These are phyloP conservation scores for Monosporascus sp. DNA, from an alignment of 2,329 filamentous ascomycete genomes.

Conservation along the genomic window DNA sequence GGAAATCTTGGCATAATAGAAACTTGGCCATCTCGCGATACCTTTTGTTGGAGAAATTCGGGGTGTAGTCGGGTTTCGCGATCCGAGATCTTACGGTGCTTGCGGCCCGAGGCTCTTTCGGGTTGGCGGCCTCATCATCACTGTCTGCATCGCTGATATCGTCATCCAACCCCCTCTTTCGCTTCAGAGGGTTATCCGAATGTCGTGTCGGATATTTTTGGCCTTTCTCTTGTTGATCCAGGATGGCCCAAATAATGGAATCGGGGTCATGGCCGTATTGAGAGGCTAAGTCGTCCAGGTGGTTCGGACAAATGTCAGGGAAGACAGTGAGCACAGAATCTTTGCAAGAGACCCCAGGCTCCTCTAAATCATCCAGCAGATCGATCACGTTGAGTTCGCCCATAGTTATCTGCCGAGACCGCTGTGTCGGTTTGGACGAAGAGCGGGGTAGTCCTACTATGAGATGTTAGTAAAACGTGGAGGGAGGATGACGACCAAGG, in stretches of 20 bases:
- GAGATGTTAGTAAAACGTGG: not conserved
- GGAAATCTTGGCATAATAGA: constrained; percentile 33
- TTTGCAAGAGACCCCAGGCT: constrained; percentile 19
- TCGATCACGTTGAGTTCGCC: constrained; percentile 1
- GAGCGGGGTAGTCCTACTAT: not conserved
- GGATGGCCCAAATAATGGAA: constrained; percentile 31
- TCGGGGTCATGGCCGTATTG: constrained; percentile 25
- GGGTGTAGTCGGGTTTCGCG: constrained; percentile 4
- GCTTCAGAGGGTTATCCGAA: constrained; percentile 28
- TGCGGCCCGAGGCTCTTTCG: not conserved
- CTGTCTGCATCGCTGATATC: constrained; percentile 13
- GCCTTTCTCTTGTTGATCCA: constrained; percentile 36
- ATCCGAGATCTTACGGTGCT: constrained; percentile 14
- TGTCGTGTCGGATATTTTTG: constrained; percentile 30
- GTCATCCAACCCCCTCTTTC: constrained; percentile 32
- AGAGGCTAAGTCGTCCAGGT: constrained; percentile 25
- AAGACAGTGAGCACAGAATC: constrained; percentile 32
- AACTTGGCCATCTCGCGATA: constrained; percentile 16
- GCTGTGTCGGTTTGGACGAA: not conserved
- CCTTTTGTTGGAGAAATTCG: not conserved
- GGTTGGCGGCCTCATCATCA: constrained; percentile 4
- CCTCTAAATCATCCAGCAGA: not conserved
- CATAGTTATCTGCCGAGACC: not conserved
- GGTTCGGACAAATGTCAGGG: constrained; percentile 39
- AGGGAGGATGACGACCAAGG: too few species aligned